phyloP scores from a whole-genome alignment of 805 yeast species.

The Dipodascus albidus region DNA sequence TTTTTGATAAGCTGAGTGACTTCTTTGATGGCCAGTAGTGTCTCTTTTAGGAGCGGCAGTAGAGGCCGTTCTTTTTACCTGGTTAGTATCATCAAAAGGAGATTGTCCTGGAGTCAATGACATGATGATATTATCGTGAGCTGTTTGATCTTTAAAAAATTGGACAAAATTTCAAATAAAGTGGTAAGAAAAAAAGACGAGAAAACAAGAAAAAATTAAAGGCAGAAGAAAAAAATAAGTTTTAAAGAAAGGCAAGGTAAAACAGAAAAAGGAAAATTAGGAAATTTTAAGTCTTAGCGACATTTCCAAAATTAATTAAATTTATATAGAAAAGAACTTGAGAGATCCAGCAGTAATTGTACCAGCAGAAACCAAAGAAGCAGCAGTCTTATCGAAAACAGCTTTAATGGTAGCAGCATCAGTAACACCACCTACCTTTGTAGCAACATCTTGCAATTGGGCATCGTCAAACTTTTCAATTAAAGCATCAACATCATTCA shows the following conservation, averaged over 20 bases:
- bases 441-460: slow-evolving; percentile 65
- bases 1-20: not conserved
- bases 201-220: not conserved
- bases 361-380: slow-evolving; percentile 41
- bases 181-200: not conserved
- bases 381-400: slow-evolving; percentile 43
- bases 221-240: not conserved
- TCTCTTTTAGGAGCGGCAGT: not conserved
- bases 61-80: not conserved
- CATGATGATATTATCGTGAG: not conserved
- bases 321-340: slow-evolving; percentile 1
- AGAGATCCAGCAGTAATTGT: slow-evolving; percentile 21
- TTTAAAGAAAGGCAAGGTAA: not conserved
- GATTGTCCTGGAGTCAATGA: not conserved
- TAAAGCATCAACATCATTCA: slow-evolving; percentile 63
- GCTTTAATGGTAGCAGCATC: slow-evolving; percentile 50
- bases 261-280: not conserved
- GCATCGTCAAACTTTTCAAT: slow-evolving; percentile 73
- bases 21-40: not conserved
- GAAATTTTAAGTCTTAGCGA: too few relatives aligned
- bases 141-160: too few relatives aligned
- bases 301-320: not conserved
- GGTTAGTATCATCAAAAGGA: not conserved
- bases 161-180: not conserved
- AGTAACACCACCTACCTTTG: slow-evolving; percentile 42